Percentiles rank a stretch among this genome's conserved stretches.
Evolutionary conservation across 2,329 filamentous ascomycete genomes (phyloP).

Genomic region (Sphaceloma murrayae): DNA sequence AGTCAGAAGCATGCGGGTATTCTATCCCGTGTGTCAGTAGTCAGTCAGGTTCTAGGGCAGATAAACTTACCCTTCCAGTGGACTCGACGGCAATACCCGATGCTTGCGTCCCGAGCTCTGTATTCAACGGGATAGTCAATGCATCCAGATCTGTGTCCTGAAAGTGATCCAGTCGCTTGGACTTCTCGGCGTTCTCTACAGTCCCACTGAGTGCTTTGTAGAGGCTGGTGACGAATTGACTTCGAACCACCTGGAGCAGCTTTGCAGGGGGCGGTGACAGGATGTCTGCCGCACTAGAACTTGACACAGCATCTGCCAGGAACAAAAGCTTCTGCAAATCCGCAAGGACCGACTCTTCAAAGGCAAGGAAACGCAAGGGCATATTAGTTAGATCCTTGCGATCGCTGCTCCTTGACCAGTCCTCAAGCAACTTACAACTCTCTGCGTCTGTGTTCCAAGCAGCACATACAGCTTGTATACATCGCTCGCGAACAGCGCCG

Average conservation of each 20-base stretch:
- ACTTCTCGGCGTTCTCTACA: constrained; percentile 86
- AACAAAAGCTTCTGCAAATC: constrained; percentile 96
- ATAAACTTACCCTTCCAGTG: constrained; percentile 32
- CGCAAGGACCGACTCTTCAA: constrained; percentile 69
- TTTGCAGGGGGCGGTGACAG: constrained; percentile 79
- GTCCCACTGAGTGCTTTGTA: constrained; percentile 93
- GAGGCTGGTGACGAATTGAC: constrained; percentile 84
- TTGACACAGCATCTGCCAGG: constrained; percentile 72
- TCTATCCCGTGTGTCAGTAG: constrained; percentile 21
- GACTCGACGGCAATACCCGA: not conserved
- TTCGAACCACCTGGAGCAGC: constrained; percentile 78
- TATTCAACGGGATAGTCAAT: constrained; percentile 29
- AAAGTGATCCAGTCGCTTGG: constrained; percentile 48
- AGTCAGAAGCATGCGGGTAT: constrained; percentile 78
- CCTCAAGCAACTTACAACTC: constrained; percentile 82
- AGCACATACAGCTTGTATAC: constrained; percentile 72
- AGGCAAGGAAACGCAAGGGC: constrained; percentile 74
- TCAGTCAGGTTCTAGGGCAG: not conserved
- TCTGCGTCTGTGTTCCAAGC: constrained; percentile 93
- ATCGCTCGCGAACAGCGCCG: constrained; percentile 70
- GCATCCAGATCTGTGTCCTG: constrained; percentile 45
- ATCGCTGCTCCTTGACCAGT: constrained; percentile 80
- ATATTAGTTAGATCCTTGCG: constrained; percentile 81
- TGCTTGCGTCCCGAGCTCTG: constrained; percentile 19
- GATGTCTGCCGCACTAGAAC: constrained; percentile 64